Percentiles rank a stretch among this genome's conserved stretches.
These are phyloP conservation scores for Aspergillus oerlinghausenensis DNA, from an alignment of 2,329 filamentous ascomycete genomes.

Conservation along the genomic window DNA sequence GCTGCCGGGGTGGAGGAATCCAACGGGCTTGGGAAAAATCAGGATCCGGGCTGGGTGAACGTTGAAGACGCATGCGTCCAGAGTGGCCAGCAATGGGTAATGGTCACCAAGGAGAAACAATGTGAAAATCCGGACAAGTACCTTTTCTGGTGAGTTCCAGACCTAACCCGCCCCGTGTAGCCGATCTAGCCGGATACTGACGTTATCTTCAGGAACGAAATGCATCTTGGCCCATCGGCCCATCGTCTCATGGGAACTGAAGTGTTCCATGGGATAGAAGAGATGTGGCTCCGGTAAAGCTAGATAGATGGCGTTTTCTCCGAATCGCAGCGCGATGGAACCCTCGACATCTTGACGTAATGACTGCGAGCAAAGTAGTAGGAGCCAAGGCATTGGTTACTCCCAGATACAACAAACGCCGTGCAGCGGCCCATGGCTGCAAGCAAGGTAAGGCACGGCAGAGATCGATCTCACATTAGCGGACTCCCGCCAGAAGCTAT, in stretches of 20 bases:
- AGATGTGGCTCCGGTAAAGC: constrained; percentile 24
- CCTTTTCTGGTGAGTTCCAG: constrained; percentile 36
- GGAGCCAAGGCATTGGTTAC: background rate
- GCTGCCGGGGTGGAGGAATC: constrained; percentile 30
- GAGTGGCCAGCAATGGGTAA: constrained; percentile 22
- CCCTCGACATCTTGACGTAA: constrained; percentile 1
- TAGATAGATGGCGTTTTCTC: constrained; percentile 1
- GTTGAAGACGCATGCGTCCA: constrained; percentile 33
- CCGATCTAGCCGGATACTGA: constrained; percentile 3
- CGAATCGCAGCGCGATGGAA: background rate
- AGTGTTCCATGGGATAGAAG: constrained; percentile 35
- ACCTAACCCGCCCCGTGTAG: background rate
- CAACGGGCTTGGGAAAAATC: constrained; percentile 31
- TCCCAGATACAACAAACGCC: constrained; percentile 7
- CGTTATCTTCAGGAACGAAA: constrained; percentile 33
- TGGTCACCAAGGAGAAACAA: constrained; percentile 27
- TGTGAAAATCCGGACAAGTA: constrained; percentile 36
- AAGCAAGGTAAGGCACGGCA: background rate
- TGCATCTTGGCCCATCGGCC: constrained; percentile 36
- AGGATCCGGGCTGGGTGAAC: constrained; percentile 33
- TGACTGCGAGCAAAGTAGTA: background rate
- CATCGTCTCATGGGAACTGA: constrained; percentile 36
- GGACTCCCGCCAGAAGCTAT: background rate
- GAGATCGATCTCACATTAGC: background rate
- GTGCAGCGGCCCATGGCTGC: background rate